Conservation (phyloP, 768 basidiomycete genomes). For the Sarcomyxa edulis region DNA sequence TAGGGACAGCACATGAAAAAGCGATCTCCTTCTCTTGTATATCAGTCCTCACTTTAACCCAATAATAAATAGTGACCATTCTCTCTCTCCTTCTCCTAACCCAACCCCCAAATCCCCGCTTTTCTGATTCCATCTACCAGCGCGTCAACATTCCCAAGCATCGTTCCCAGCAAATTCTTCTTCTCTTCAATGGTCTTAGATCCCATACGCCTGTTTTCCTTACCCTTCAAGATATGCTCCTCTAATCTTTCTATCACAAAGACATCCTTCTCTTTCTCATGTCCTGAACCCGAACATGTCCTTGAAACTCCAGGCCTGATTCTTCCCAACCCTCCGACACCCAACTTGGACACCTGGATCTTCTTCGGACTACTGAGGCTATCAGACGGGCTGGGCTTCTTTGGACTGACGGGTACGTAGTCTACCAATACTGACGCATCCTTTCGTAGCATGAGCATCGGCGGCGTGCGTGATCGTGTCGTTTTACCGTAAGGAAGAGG, state of each 20-base stretch:
- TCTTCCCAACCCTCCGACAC: constrained; percentile 1
- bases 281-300: constrained; percentile 9
- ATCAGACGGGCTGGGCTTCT: constrained; percentile 30
- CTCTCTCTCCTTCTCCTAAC: constrained; percentile 9
- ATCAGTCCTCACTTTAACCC: no score
- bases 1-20: no score
- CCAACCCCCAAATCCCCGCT: constrained; percentile 84
- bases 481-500: constrained; percentile 9
- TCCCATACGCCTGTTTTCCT: constrained; percentile 16
- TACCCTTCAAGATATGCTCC: no score
- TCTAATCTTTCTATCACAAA: constrained; percentile 8
- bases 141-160: constrained; percentile 89
- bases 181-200: constrained; percentile 80
- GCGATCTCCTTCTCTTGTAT: no score
- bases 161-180: constrained; percentile 70
- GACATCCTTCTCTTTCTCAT: constrained; percentile 7
- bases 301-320: constrained; percentile 7
- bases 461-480: constrained; percentile 39
- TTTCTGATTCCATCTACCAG: constrained; percentile 83
- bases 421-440: no score
- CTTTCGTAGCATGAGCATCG: constrained; percentile 62
- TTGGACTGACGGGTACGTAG: constrained; percentile 67
- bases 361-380: constrained; percentile 64
- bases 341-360: constrained; percentile 12
- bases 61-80: no score